Conservation (phyloP, 2,329 filamentous ascomycete species). For the Botrytis tulipae region DNA sequence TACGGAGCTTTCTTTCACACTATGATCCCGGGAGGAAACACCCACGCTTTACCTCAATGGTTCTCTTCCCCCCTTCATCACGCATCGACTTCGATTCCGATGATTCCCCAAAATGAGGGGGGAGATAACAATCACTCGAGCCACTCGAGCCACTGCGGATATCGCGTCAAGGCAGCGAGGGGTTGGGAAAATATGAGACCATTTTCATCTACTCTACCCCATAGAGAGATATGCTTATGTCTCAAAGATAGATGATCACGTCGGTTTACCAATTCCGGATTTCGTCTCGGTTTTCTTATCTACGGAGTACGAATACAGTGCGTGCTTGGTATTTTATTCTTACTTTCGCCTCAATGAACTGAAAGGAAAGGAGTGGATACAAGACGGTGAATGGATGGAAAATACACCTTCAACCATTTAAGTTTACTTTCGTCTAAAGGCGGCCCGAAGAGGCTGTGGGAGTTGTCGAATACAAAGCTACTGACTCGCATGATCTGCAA, state of each 20-base stretch:
- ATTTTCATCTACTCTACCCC: constrained; percentile 2
- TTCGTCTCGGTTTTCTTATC: constrained; percentile 1
- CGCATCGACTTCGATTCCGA: neutral
- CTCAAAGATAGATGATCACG: neutral
- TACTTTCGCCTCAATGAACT: neutral
- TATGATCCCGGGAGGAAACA: neutral
- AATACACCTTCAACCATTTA: neutral
- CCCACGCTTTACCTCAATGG: neutral
- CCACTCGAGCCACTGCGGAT: neutral
- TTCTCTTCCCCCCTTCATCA: neutral
- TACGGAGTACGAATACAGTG: neutral
- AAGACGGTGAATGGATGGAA: neutral
- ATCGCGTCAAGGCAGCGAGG: neutral
- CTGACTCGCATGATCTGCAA: constrained; percentile 4
- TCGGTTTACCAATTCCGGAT: neutral
- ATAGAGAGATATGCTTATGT: neutral
- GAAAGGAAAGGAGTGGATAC: neutral
- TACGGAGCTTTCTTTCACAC: neutral
- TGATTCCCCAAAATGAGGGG: constrained; percentile 11
- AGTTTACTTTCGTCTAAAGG: neutral
- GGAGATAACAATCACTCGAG: neutral
- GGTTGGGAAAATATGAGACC: constrained; percentile 10
- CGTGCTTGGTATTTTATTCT: neutral
- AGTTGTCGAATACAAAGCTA: neutral
- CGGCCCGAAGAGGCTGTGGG: constrained; percentile 14